Percentiles rank a stretch among this genome's conserved stretches.
Evolutionary conservation across 768 basidiomycete species (phyloP).

Genomic region (Cantharellus anzutake): DNA sequence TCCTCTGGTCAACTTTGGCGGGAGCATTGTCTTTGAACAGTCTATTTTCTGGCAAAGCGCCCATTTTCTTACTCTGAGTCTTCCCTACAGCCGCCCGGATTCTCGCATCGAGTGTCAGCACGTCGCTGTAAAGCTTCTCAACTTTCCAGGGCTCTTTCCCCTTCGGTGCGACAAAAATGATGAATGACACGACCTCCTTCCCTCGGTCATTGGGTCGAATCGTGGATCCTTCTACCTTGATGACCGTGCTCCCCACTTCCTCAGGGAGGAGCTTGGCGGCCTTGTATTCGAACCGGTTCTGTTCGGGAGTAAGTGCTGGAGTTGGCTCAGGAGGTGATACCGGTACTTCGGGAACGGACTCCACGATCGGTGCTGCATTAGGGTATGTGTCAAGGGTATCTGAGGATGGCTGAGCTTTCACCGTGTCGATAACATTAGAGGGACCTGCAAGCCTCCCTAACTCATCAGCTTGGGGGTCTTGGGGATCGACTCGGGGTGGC

Average conservation of each 20-base stretch:
- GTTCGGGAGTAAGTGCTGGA: background rate
- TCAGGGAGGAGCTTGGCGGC: constrained; percentile 11
- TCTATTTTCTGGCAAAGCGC: constrained; percentile 70
- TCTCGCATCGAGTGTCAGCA: constrained; percentile 68
- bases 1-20: constrained; percentile 88
- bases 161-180: constrained; percentile 55
- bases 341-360: background rate
- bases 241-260: constrained; percentile 55
- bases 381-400: background rate
- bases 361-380: background rate
- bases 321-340: background rate
- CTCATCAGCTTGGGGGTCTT: background rate
- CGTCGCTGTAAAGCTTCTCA: constrained; percentile 88
- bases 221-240: constrained; percentile 59
- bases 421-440: background rate
- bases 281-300: constrained; percentile 1
- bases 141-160: constrained; percentile 53
- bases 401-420: background rate
- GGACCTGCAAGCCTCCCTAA: background rate
- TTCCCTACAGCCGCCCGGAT: constrained; percentile 39
- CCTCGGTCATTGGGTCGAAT: constrained; percentile 80
- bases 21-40: constrained; percentile 96
- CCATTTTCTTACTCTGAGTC: constrained; percentile 57
- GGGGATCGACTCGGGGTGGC: too few relatives aligned
- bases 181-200: constrained; percentile 82